Evolutionary conservation across 73 alveolate genomes (phyloP).

Genomic region (Loxodes magnus): DNA sequence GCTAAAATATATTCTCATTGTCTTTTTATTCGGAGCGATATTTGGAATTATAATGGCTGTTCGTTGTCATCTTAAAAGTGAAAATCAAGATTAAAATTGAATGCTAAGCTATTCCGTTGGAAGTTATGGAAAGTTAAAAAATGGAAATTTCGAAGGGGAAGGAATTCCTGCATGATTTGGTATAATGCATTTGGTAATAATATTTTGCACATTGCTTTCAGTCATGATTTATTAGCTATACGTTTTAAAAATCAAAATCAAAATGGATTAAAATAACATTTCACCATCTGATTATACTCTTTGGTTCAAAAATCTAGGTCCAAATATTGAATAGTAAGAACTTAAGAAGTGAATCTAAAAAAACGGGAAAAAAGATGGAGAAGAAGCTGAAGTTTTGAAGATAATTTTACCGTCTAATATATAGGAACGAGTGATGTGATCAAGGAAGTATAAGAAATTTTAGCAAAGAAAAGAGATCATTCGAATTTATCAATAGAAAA

Average conservation of each 20-base stretch:
- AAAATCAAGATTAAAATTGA: neutral
- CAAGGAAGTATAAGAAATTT: no score
- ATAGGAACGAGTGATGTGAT: no score
- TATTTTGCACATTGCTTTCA: neutral
- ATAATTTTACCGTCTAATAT: no score
- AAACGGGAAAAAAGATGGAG: no score
- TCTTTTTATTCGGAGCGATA: neutral
- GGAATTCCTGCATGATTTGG: neutral
- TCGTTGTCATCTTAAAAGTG: neutral
- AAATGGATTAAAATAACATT: conserved; percentile 17
- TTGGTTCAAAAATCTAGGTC: conserved; percentile 15
- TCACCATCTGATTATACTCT: conserved; percentile 44
- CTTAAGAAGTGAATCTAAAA: conserved; percentile 17
- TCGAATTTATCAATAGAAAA: neutral
- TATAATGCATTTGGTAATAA: neutral
- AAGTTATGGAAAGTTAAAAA: no score
- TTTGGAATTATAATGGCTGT: neutral
- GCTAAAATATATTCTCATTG: neutral
- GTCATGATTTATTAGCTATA: no score
- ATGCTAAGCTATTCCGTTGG: neutral
- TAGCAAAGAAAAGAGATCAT: no score
- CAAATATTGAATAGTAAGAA: conserved; percentile 3
- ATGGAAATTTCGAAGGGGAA: neutral
- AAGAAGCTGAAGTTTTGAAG: no score
- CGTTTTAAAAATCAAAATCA: neutral